phyloP scores from a whole-genome alignment of 495 filamentous ascomycete species.

The Lophiotrema nucula region DNA sequence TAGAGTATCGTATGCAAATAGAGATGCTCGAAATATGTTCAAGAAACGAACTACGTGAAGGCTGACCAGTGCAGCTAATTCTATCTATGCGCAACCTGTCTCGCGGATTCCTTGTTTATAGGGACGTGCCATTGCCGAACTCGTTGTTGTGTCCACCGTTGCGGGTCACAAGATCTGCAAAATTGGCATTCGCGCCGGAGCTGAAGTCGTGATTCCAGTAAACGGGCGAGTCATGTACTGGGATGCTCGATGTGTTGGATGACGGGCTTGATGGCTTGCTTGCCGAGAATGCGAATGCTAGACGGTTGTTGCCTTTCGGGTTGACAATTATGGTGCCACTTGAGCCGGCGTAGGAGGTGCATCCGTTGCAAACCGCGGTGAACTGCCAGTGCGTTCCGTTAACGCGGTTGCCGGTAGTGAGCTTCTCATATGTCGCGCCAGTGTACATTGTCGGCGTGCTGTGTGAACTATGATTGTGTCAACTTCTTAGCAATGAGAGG shows the following conservation, averaged over 20 bases:
- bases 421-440: slow-evolving; percentile 8
- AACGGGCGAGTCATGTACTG: slow-evolving; percentile 10
- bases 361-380: slow-evolving; percentile 27
- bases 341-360: slow-evolving; percentile 7
- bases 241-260: slow-evolving; percentile 6
- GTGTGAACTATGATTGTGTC: slow-evolving; percentile 20
- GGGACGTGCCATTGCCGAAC: not conserved
- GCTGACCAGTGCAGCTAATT: too few species aligned
- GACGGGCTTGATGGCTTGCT: slow-evolving; percentile 12
- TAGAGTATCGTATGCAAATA: too few species aligned
- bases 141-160: slow-evolving; percentile 19
- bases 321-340: slow-evolving; percentile 6
- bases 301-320: slow-evolving; percentile 1
- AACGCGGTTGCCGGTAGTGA: slow-evolving; percentile 17
- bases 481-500: too few species aligned
- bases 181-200: slow-evolving; percentile 42
- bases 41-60: too few species aligned
- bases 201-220: slow-evolving; percentile 36
- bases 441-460: slow-evolving; percentile 14
- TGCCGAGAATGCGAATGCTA: slow-evolving; percentile 20
- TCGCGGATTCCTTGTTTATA: too few species aligned
- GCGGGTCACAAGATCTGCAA: slow-evolving; percentile 38
- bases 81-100: too few species aligned
- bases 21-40: too few species aligned
- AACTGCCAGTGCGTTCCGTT: slow-evolving; percentile 32